Conservation (phyloP, 352 stramenopile species). For the Hyaloperonospora arabidopsidis region DNA sequence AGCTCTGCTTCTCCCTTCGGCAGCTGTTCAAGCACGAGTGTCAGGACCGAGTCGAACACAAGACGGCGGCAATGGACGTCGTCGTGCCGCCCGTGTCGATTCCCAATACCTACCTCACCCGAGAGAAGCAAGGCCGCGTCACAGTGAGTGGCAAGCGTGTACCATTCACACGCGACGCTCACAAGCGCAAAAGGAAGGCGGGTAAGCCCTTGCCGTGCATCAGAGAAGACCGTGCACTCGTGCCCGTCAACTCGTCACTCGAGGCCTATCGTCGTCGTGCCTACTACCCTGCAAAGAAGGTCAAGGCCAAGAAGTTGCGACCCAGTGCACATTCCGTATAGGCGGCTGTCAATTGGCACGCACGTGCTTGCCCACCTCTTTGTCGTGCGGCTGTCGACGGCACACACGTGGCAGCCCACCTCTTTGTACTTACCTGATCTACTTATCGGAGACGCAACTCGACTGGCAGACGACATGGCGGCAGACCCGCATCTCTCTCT, state of each 20-base stretch:
- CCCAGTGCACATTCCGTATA: too few relatives aligned
- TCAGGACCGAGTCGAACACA: conserved; percentile 3
- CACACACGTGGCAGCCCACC: too few relatives aligned
- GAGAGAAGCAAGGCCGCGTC: conserved; percentile 26
- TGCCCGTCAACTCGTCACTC: conserved; percentile 18
- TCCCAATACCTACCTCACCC: conserved; percentile 27
- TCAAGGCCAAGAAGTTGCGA: conserved; percentile 26
- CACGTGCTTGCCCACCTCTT: too few relatives aligned
- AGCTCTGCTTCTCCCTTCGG: conserved; percentile 28
- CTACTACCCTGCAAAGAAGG: conserved; percentile 33
- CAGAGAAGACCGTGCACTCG: conserved; percentile 23
- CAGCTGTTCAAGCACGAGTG: conserved; percentile 27
- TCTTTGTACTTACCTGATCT: too few relatives aligned
- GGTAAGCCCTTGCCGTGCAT: conserved; percentile 22
- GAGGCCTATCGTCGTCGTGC: conserved; percentile 35
- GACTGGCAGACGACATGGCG: too few relatives aligned
- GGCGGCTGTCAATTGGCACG: too few relatives aligned
- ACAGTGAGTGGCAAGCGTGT: conserved; percentile 35
- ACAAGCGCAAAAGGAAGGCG: conserved; percentile 20
- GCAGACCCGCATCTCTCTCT: too few relatives aligned
- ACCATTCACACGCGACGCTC: conserved; percentile 32
- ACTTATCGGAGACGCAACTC: too few relatives aligned
- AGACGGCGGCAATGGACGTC: conserved; percentile 1
- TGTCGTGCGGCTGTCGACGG: too few relatives aligned
- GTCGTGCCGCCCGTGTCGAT: conserved; percentile 25